A percentile compares a stretch with the other conserved stretches of the same genome.
Evolutionary conservation across 164 flowering plant species (phyloP).

Genomic region (Piper betle): DNA sequence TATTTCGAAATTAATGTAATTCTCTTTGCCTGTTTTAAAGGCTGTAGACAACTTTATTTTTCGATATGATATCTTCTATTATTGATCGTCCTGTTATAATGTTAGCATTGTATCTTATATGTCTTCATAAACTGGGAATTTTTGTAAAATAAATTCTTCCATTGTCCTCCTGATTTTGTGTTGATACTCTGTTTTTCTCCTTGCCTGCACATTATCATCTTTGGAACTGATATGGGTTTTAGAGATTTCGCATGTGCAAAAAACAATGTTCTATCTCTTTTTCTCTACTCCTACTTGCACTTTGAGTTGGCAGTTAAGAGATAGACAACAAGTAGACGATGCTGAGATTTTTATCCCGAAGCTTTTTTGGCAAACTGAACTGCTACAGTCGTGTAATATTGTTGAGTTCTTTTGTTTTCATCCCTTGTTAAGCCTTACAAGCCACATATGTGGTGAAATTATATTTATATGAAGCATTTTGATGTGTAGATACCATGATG

Average conservation of each 20-base stretch:
- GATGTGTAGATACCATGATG: slow-evolving; percentile 76
- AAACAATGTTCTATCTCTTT: not conserved
- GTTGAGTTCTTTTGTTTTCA: not conserved
- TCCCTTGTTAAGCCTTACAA: not conserved
- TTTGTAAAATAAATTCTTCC: too few relatives aligned
- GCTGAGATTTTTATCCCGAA: too few relatives aligned
- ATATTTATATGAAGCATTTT: not conserved
- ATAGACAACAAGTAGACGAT: not conserved
- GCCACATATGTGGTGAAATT: not conserved
- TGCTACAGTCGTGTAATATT: too few relatives aligned
- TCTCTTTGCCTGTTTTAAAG: too few relatives aligned
- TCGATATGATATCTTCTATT: too few relatives aligned
- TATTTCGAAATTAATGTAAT: too few relatives aligned
- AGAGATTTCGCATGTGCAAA: not conserved
- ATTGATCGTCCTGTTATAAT: too few relatives aligned
- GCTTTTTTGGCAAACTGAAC: too few relatives aligned
- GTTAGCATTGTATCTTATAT: too few relatives aligned
- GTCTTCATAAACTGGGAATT: too few relatives aligned
- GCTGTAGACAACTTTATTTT: too few relatives aligned
- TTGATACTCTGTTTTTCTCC: not conserved
- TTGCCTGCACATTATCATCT: not conserved
- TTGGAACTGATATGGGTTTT: not conserved
- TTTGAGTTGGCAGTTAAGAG: not conserved
- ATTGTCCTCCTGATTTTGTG: not conserved
- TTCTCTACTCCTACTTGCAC: not conserved